phyloP scores from a whole-genome alignment of 371 early-diverging fungal genomes.

The Syncephalastrum monosporum region DNA sequence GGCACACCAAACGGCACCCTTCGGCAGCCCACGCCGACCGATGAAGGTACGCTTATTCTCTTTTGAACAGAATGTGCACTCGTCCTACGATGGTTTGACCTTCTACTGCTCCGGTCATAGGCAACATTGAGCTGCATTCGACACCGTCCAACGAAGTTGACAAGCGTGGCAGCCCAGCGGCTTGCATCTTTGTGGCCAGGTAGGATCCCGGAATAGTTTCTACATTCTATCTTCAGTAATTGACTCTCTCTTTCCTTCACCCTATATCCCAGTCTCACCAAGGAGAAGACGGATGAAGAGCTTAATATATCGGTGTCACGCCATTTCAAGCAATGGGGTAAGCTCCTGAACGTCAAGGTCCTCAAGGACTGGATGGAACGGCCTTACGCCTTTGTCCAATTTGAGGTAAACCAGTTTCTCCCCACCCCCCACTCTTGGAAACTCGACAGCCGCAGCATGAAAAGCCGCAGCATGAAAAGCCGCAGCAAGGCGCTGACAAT shows the following conservation, averaged over 20 bases:
- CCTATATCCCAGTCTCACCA: conserved; percentile 47
- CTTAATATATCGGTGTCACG: conserved; percentile 58
- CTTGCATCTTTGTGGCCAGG: conserved; percentile 63
- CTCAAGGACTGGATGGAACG: conserved; percentile 74
- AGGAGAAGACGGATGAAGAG: conserved; percentile 60
- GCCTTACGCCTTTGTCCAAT: conserved; percentile 90
- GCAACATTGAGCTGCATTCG: too few relatives aligned
- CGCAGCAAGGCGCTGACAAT: too few relatives aligned
- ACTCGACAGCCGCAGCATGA: too few relatives aligned
- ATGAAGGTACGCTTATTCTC: too few relatives aligned
- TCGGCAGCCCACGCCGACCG: too few relatives aligned
- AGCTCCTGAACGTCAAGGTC: conserved; percentile 72
- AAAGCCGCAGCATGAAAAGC: too few relatives aligned
- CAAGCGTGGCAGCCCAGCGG: conserved; percentile 42
- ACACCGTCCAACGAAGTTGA: neutral
- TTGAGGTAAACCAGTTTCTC: conserved; percentile 45
- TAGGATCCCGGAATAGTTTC: conserved; percentile 1
- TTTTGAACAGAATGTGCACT: too few relatives aligned
- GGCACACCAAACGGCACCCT: too few relatives aligned
- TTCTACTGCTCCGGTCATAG: too few relatives aligned
- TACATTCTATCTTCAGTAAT: neutral
- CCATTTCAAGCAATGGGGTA: conserved; percentile 73
- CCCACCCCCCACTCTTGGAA: too few relatives aligned
- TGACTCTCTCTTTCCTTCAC: neutral
- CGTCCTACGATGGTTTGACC: too few relatives aligned